Conservation (phyloP, 2,329 filamentous ascomycete genomes). For the Diplodia scrobiculata region DNA sequence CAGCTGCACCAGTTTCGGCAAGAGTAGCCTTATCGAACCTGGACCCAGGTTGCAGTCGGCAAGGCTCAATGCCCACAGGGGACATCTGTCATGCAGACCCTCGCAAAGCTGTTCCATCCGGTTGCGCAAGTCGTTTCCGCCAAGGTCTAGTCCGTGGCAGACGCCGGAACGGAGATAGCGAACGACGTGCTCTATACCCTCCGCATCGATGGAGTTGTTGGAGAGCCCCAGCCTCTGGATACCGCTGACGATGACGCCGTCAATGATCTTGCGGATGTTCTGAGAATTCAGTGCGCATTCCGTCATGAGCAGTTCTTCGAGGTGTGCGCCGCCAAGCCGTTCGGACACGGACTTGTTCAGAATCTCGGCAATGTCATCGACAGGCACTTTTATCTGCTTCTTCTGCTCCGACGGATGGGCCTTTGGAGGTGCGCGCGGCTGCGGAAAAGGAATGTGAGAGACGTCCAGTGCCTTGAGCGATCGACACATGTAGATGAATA, state of each 20-base stretch:
- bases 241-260: conserved; percentile 77
- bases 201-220: conserved; percentile 73
- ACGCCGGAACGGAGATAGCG: conserved; percentile 73
- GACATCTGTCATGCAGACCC: conserved; percentile 54
- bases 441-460: conserved; percentile 72
- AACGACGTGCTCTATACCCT: conserved; percentile 73
- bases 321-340: conserved; percentile 70
- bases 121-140: conserved; percentile 71
- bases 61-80: conserved; percentile 79
- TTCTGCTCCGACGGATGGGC: conserved; percentile 29
- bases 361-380: conserved; percentile 61
- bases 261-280: conserved; percentile 75
- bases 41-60: conserved; percentile 82
- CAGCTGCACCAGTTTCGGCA: conserved; percentile 72
- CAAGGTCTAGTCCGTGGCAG: conserved; percentile 86
- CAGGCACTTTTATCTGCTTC: conserved; percentile 22
- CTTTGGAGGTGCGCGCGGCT: conserved; percentile 58
- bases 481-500: conserved; percentile 88
- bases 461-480: conserved; percentile 84
- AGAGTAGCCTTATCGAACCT: conserved; percentile 69
- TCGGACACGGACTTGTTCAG: conserved; percentile 75
- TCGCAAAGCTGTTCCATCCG: conserved; percentile 53
- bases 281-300: conserved; percentile 73
- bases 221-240: conserved; percentile 79
- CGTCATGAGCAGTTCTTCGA: conserved; percentile 82